Evolutionary conservation across 169 alveolate species (phyloP), one percentile per base, ranked within the genome.

Genomic region (Ichthyophthirius multifiliis): DNA sequence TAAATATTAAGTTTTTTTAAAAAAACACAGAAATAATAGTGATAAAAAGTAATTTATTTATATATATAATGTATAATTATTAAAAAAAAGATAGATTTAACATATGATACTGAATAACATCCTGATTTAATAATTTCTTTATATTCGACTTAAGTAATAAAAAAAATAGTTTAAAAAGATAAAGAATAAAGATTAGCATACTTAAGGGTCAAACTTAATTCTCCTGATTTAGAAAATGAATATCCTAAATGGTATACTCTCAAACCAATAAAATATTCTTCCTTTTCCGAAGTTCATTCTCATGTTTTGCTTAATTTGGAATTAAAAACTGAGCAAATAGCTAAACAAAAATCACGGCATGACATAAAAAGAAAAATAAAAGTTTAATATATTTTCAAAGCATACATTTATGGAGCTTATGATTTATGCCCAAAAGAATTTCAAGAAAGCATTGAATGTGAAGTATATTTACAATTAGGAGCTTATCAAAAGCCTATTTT

Each of bases 181-280:
- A 47, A 65, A 6, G 43, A 43, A 18, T n/a, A n/a, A n/a, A 81
- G 86, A 81, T 76, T 65, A n/a, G 86, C 86, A 2, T 81, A 71
- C 41, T 34, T 71, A 12, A 16, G 86, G 5, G 48, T 81, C 20
- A 76, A 76, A 16, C 64, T 43, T n/a, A 63, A 77, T 48, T 76
- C 82, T 34, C 37, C 41, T 43, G 87, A 84, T 12, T 71, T 84
- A 86, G 63, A 46, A 44, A 46, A 76, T 15, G 82, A 73, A 20
- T 47, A 81, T 10, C 90, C 93, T 0, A 75, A 80, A 75, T 88
- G 93, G 93, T 88, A 79, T 23, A 75, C 85, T 18, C 46, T 88
- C 9, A 83, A 76, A 44, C 65, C 76, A 39, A 76, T 71, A 9
- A 37, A 71, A 30, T 73, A 67, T 20, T 48, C 74, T 83, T 75